Percentiles rank a stretch among this genome's conserved stretches.
phyloP scores from a whole-genome alignment of 2,329 filamentous ascomycete genomes.

The Fusarium ramigenum region DNA sequence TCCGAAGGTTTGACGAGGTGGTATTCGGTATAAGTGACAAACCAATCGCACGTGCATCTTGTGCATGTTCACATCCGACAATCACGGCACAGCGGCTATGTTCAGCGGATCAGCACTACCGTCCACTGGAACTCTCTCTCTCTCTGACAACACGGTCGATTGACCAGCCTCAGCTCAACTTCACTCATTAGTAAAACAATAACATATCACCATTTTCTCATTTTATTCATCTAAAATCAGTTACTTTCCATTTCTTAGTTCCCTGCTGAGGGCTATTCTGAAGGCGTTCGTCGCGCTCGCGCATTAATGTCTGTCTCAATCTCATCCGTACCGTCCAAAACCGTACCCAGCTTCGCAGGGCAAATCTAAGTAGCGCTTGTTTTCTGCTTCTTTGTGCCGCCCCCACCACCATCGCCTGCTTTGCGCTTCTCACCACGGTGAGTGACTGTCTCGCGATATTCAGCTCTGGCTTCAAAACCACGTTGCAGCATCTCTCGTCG shows the following conservation, averaged over 20 bases:
- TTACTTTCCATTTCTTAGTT: rapidly evolving
- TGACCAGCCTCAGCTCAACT: not conserved
- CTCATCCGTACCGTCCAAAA: not conserved
- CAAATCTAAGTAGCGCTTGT: not conserved
- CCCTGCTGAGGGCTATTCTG: no score
- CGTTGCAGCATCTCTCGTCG: no score
- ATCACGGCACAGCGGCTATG: not conserved
- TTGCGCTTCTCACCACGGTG: not conserved
- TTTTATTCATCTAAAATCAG: rapidly evolving
- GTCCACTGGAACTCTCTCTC: not conserved
- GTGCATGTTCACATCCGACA: not conserved
- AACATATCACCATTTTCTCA: rapidly evolving
- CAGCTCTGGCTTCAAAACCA: no score
- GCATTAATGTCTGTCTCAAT: not conserved
- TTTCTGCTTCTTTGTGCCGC: not conserved
- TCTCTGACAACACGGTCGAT: not conserved
- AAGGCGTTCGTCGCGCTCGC: no score
- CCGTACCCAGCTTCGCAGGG: rapidly evolving
- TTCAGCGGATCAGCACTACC: not conserved
- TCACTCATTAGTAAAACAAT: rapidly evolving
- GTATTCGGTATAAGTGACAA: not conserved
- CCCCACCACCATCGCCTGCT: rapidly evolving
- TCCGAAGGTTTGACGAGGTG: not conserved
- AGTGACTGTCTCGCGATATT: no score
- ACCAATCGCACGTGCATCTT: not conserved